Conservation (phyloP, 2,329 filamentous ascomycete genomes). For the Nemania serpens region DNA sequence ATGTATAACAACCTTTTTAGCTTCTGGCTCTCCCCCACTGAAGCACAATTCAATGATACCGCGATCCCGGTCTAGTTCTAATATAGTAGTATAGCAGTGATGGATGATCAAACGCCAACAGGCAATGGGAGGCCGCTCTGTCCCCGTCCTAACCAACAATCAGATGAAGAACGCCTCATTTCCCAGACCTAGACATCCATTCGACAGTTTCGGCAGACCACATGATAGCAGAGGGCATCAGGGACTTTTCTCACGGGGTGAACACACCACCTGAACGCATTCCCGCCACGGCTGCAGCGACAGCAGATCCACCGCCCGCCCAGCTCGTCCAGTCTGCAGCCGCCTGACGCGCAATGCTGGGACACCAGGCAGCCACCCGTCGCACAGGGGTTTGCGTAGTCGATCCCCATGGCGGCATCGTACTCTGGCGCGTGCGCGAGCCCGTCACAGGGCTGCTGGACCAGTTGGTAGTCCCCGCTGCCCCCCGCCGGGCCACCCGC, state of each 20-base stretch:
- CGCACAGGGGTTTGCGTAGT: constrained; percentile 49
- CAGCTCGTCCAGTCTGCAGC: constrained; percentile 55
- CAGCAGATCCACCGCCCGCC: constrained; percentile 57
- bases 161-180: background rate
- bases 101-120: background rate
- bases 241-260: constrained; percentile 52
- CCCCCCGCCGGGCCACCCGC: background rate
- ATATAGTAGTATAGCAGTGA: background rate
- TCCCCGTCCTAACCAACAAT: background rate
- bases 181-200: constrained; percentile 36
- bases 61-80: background rate
- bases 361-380: constrained; percentile 52
- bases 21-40: background rate
- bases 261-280: constrained; percentile 51
- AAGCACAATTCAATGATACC: background rate
- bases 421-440: constrained; percentile 39
- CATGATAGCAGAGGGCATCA: constrained; percentile 58
- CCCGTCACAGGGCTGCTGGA: constrained; percentile 39
- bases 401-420: constrained; percentile 36
- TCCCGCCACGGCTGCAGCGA: constrained; percentile 52
- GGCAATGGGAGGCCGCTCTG: background rate
- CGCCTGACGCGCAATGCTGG: constrained; percentile 52
- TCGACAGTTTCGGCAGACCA: constrained; percentile 52
- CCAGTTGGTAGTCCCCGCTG: background rate
- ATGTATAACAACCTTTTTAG: background rate